These are phyloP conservation scores for Pythium apleroticum DNA, from an alignment of 352 stramenopile genomes.

Conservation along the genomic window DNA sequence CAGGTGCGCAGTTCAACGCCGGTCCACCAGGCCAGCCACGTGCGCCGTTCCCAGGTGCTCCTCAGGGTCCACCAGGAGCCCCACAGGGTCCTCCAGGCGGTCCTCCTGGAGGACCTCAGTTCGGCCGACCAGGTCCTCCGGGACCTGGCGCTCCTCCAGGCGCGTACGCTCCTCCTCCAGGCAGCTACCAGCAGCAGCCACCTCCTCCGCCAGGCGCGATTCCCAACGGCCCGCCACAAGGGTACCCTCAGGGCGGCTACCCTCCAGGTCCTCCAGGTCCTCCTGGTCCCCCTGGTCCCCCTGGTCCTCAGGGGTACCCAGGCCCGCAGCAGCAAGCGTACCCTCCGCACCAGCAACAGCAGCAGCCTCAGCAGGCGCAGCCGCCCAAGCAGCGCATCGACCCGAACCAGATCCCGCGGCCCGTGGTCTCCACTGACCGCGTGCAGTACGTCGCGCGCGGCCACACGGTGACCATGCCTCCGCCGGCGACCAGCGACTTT, in stretches of 20 bases:
- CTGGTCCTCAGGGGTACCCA: conserved; percentile 14
- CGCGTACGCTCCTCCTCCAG: conserved; percentile 3
- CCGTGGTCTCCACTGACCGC: conserved; percentile 59
- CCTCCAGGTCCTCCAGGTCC: conserved; percentile 3
- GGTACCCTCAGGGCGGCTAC: neutral
- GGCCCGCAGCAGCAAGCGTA: conserved; percentile 17
- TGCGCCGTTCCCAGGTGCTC: conserved; percentile 16
- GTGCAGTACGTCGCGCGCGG: conserved; percentile 77
- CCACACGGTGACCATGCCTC: conserved; percentile 83
- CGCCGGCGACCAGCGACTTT: conserved; percentile 74
- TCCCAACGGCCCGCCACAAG: conserved; percentile 15
- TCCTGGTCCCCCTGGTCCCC: conserved; percentile 5
- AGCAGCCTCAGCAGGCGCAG: conserved; percentile 43
- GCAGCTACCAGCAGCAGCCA: conserved; percentile 15
- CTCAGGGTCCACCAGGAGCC: conserved; percentile 13
- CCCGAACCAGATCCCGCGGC: conserved; percentile 85
- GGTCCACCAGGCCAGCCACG: conserved; percentile 16
- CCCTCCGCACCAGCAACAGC: conserved; percentile 17
- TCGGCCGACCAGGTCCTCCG: conserved; percentile 14
- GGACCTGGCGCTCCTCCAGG: conserved; percentile 6
- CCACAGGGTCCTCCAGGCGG: conserved; percentile 6
- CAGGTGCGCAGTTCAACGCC: conserved; percentile 7
- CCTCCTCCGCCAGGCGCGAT: conserved; percentile 16
- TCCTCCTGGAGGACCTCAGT: conserved; percentile 15
- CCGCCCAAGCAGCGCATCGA: conserved; percentile 81